These are phyloP conservation scores for Puccinellia tenuiflora DNA, from an alignment of 176 grass and related monocot species.

Conservation along the genomic window DNA sequence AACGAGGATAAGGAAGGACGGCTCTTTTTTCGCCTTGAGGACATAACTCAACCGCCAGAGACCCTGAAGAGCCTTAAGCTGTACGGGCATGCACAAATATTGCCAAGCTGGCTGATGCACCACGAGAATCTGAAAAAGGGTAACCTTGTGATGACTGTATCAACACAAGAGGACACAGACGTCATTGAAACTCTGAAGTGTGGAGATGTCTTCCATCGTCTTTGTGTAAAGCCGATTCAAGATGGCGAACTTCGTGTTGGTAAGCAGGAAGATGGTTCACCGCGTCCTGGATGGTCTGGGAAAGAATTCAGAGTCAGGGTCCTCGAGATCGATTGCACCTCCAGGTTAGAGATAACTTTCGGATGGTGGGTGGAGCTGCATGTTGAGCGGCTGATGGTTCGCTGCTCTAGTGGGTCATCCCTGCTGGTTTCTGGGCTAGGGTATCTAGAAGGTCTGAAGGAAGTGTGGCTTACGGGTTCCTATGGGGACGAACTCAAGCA, in stretches of 20 bases:
- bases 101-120: not conserved
- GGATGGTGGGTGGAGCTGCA: accelerated
- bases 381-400: not conserved
- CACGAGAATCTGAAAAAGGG: not conserved
- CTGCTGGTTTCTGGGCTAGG: not conserved
- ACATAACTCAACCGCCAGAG: not conserved
- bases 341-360: not conserved
- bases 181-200: not conserved
- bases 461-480: not conserved
- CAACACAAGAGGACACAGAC: not conserved
- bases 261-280: not conserved
- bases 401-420: not conserved
- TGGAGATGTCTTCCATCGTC: not conserved
- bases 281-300: not conserved
- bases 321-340: not conserved
- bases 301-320: not conserved
- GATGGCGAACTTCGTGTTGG: not conserved
- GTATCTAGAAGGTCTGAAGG: not conserved
- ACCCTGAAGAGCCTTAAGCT: not conserved
- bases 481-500: not conserved
- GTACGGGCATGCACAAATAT: not conserved
- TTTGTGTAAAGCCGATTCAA: not conserved
- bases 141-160: not conserved
- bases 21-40: not conserved
- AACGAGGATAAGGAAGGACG: not conserved